Conservation (phyloP, 257 asterid species). For the Solanum chiquidenum region DNA sequence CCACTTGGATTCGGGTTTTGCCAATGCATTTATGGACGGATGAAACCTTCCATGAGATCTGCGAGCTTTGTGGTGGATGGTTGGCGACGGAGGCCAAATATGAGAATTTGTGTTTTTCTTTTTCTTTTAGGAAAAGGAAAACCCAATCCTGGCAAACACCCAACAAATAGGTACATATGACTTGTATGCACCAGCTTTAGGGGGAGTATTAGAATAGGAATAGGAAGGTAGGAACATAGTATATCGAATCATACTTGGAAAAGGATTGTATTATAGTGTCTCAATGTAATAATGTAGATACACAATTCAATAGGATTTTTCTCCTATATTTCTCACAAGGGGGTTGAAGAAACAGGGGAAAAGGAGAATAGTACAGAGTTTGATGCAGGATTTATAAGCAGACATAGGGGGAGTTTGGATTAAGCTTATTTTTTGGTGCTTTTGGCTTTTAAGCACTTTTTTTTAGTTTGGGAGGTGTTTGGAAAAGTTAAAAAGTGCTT, state of each 20-base stretch:
- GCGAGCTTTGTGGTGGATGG: neutral
- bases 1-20: neutral
- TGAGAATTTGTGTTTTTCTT: neutral
- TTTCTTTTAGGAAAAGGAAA: neutral
- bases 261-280: neutral
- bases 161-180: neutral
- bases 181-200: neutral
- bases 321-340: too few relatives aligned
- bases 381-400: neutral
- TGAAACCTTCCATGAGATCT: neutral
- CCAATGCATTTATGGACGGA: neutral
- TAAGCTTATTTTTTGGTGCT: too few relatives aligned
- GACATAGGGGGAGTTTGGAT: neutral
- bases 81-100: neutral
- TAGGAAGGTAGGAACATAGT: too few relatives aligned
- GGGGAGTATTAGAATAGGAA: neutral
- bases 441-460: too few relatives aligned
- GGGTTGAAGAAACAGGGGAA: neutral
- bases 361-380: neutral
- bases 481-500: too few relatives aligned
- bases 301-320: too few relatives aligned
- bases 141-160: neutral
- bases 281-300: too few relatives aligned
- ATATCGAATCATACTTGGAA: neutral
- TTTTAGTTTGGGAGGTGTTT: too few relatives aligned